Percentiles rank a stretch among this genome's conserved stretches.
Evolutionary conservation across 2,329 filamentous ascomycete species (phyloP).

Genomic region (Amauroascus verrucosus): DNA sequence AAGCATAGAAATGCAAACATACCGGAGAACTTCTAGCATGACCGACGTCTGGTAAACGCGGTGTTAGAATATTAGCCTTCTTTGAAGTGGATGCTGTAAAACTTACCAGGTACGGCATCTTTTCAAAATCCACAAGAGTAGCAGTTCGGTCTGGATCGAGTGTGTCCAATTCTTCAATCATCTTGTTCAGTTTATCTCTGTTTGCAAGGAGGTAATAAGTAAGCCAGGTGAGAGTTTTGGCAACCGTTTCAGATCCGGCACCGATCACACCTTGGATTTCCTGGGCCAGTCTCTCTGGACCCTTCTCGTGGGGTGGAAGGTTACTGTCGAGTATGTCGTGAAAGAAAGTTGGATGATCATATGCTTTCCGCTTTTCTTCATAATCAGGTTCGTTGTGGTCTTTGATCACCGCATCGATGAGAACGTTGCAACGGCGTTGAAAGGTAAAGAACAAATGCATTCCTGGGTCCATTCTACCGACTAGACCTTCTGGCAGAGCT

Average conservation of each 20-base stretch:
- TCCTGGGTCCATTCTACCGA: slow-evolving; percentile 9
- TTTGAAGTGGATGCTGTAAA: neutral
- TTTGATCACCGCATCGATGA: slow-evolving; percentile 8
- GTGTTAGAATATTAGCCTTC: neutral
- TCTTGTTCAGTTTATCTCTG: slow-evolving; percentile 9
- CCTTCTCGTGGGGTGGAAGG: slow-evolving; percentile 25
- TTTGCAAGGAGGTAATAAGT: slow-evolving; percentile 12
- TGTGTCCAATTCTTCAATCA: slow-evolving; percentile 18
- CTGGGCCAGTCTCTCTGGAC: slow-evolving; percentile 22
- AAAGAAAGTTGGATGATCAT: slow-evolving; percentile 23
- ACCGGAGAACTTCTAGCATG: slow-evolving; percentile 7
- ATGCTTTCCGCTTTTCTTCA: slow-evolving; percentile 6
- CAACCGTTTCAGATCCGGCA: slow-evolving; percentile 28
- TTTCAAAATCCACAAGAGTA: slow-evolving; percentile 27
- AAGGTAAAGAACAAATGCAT: slow-evolving; percentile 11
- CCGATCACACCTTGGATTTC: slow-evolving; percentile 26
- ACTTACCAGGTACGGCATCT: slow-evolving; percentile 31
- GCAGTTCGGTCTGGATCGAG: slow-evolving; percentile 20
- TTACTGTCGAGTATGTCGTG: slow-evolving; percentile 19
- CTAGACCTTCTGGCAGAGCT: slow-evolving; percentile 7
- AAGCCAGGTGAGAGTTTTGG: slow-evolving; percentile 20
- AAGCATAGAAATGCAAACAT: neutral
- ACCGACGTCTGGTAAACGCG: slow-evolving; percentile 3
- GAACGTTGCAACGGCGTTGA: slow-evolving; percentile 7
- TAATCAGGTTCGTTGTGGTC: slow-evolving; percentile 5